Evolutionary conservation across 805 yeast species (phyloP).

Genomic region (Candida arabinofermentans): DNA sequence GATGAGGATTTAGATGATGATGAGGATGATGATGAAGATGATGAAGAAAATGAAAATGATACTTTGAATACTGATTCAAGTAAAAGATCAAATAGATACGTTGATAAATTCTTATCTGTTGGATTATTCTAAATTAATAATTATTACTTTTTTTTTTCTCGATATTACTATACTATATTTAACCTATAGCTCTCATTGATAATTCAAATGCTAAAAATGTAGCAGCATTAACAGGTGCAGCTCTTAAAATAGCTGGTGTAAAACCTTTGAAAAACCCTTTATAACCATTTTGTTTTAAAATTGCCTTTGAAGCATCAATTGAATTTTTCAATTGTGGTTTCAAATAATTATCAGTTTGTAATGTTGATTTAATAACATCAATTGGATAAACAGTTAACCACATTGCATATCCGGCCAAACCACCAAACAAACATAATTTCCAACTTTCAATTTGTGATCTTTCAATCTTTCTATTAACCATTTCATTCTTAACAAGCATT

Average conservation of each 20-base stretch:
- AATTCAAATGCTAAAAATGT: constrained; percentile 92
- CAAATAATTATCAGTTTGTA: constrained; percentile 69
- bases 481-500: constrained; percentile 70
- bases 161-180: constrained; percentile 6
- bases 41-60: constrained; percentile 1
- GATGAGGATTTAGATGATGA: constrained; percentile 32
- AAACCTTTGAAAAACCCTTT: constrained; percentile 89
- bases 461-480: constrained; percentile 38
- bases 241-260: constrained; percentile 87
- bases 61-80: not conserved
- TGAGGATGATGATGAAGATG: constrained; percentile 26
- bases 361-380: constrained; percentile 84
- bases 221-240: constrained; percentile 98
- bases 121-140: constrained; percentile 14
- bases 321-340: constrained; percentile 59
- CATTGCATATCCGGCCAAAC: constrained; percentile 83
- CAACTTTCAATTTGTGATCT: constrained; percentile 83
- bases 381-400: constrained; percentile 86
- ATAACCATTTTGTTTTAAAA: constrained; percentile 57
- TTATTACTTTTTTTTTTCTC: not conserved
- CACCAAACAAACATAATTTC: constrained; percentile 86
- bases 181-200: constrained; percentile 64
- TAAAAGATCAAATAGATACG: constrained; percentile 16
- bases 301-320: constrained; percentile 52
- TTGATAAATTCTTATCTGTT: constrained; percentile 22